Conservation (phyloP, 73 alveolate genomes). For the Paramecium primaurelia region DNA sequence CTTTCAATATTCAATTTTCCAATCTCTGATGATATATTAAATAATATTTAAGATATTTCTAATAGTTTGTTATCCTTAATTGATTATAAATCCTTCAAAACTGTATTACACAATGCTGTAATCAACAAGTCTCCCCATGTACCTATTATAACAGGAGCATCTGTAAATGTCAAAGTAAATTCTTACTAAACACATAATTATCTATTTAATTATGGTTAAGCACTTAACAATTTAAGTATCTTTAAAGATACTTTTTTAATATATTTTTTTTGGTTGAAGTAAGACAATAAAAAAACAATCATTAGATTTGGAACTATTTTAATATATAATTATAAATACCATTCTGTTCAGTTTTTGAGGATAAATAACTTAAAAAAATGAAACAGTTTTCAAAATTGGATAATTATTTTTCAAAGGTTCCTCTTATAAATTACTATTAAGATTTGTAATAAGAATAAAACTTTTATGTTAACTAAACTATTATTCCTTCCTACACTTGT, state of each 20-base stretch:
- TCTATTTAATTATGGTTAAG: not conserved
- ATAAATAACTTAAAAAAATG: not conserved
- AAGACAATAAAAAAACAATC: not conserved
- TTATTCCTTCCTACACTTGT: not conserved
- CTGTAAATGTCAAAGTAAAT: not conserved
- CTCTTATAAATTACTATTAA: constrained; percentile 4
- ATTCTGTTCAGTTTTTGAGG: not conserved
- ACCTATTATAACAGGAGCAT: not conserved
- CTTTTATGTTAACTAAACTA: not conserved
- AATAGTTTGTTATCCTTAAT: not conserved
- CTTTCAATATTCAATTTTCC: not conserved
- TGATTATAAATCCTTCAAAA: not conserved
- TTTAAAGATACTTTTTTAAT: not conserved
- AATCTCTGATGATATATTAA: not conserved
- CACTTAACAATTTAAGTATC: not conserved
- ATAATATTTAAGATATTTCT: not conserved
- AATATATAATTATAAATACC: not conserved
- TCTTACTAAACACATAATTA: not conserved
- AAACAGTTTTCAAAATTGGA: not conserved
- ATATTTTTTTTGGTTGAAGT: not conserved
- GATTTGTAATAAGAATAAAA: constrained; percentile 10
- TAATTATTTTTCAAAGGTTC: not conserved
- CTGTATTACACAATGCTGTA: not conserved
- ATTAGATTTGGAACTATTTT: constrained; percentile 1
- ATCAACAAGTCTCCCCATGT: not conserved